A percentile compares a stretch with the other conserved stretches of the same genome.
These are phyloP conservation scores for Clarireedia monteithiana DNA, from an alignment of 2,329 filamentous ascomycete genomes.

Conservation along the genomic window DNA sequence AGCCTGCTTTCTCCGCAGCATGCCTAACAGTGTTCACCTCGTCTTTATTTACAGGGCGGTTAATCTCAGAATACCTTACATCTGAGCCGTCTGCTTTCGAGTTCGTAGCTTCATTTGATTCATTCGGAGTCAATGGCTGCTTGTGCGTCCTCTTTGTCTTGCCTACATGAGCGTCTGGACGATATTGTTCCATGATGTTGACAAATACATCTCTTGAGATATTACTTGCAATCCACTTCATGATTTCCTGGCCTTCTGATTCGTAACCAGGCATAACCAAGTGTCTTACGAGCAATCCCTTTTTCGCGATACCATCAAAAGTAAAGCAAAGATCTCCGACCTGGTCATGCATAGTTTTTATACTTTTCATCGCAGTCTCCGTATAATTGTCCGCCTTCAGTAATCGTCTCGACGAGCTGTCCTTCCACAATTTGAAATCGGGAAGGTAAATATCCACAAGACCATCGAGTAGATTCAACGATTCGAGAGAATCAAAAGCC, in stretches of 20 bases:
- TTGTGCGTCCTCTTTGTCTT: constrained; percentile 45
- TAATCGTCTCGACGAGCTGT: constrained; percentile 57
- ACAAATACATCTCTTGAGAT: constrained; percentile 71
- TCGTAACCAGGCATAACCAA: constrained; percentile 80
- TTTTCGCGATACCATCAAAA: constrained; percentile 71
- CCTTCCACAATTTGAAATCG: constrained; percentile 78
- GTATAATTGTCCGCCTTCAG: constrained; percentile 75
- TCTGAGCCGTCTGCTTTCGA: constrained; percentile 32
- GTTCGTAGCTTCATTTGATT: constrained; percentile 11
- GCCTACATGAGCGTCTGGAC: constrained; percentile 72
- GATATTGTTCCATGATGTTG: constrained; percentile 86
- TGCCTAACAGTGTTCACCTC: constrained; percentile 60
- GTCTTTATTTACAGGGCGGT: constrained; percentile 55
- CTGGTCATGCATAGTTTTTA: constrained; percentile 72
- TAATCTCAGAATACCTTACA: constrained; percentile 69
- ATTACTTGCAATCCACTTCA: constrained; percentile 66
- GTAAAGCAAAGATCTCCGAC: constrained; percentile 82
- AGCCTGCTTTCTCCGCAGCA: constrained; percentile 61
- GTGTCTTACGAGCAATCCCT: constrained; percentile 67
- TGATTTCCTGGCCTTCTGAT: constrained; percentile 64
- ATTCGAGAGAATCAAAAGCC: constrained; percentile 68
- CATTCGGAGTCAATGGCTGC: constrained; percentile 18
- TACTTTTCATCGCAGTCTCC: constrained; percentile 63
- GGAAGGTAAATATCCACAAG: constrained; percentile 82
- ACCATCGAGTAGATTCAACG: constrained; percentile 65